Conservation (phyloP, 2,329 filamentous ascomycete species). For the Sphaerulina vaccinii region DNA sequence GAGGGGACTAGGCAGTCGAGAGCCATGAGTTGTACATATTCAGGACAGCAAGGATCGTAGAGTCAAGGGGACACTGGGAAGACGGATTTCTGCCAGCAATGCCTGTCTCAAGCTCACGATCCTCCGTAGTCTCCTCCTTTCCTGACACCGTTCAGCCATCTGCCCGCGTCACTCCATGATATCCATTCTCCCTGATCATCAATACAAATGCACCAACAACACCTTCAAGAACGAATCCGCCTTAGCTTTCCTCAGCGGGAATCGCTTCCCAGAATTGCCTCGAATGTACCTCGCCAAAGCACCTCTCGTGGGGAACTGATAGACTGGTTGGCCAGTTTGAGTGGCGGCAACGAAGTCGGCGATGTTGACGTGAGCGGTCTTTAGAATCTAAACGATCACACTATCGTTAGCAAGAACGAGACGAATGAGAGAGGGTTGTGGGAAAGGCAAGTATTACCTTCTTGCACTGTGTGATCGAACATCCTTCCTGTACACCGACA, state of each 20-base stretch:
- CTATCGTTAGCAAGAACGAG: not conserved
- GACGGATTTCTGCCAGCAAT: too few relatives aligned
- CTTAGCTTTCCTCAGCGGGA: constrained; percentile 25
- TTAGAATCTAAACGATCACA: constrained; percentile 17
- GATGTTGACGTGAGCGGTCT: constrained; percentile 22
- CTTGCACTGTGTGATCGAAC: constrained; percentile 25
- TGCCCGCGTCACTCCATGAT: too few relatives aligned
- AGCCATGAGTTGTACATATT: too few relatives aligned
- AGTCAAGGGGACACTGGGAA: too few relatives aligned
- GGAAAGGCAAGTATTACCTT: constrained; percentile 14
- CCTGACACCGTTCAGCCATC: too few relatives aligned
- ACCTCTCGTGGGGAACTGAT: constrained; percentile 8
- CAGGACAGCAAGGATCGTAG: too few relatives aligned
- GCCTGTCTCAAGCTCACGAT: too few relatives aligned
- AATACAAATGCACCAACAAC: constrained; percentile 20
- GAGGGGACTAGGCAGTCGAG: too few relatives aligned
- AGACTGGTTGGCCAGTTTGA: constrained; percentile 1
- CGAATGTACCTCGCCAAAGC: constrained; percentile 22
- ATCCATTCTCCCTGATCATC: too few relatives aligned
- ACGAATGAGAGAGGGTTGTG: not conserved
- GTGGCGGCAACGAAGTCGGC: constrained; percentile 23
- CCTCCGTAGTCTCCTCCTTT: too few relatives aligned
- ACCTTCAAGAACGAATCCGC: constrained; percentile 17
- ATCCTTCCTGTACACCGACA: constrained; percentile 15
- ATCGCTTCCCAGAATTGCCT: constrained; percentile 13